Conservation (phyloP, 345 rosid genomes). For the Jatropha curcas region DNA sequence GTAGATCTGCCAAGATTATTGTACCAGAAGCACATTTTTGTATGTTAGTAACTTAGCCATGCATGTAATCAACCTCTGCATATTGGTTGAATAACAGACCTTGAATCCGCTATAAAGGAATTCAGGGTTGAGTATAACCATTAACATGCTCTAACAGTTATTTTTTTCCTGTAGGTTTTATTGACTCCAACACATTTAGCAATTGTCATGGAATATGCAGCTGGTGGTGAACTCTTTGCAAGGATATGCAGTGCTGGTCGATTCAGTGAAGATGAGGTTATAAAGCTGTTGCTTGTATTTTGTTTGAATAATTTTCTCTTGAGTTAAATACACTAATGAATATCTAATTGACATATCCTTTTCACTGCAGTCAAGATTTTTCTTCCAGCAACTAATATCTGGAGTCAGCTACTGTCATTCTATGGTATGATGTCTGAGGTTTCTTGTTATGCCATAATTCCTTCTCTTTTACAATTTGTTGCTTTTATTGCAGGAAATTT, state of each 20-base stretch:
- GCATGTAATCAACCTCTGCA: not conserved
- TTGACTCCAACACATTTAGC: constrained; percentile 80
- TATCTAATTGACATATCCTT: not conserved
- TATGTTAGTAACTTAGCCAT: not conserved
- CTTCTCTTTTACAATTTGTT: not conserved
- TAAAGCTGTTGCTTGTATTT: constrained; percentile 11
- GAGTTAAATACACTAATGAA: not conserved
- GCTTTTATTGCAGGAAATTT: constrained; percentile 47
- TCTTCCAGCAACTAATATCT: constrained; percentile 87
- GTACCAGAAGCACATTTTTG: no score
- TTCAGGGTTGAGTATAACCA: not conserved
- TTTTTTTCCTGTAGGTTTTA: constrained; percentile 43
- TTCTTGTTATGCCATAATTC: not conserved
- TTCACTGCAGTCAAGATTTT: constrained; percentile 60
- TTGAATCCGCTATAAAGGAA: not conserved
- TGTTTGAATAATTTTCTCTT: constrained; percentile 1
- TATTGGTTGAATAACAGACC: not conserved
- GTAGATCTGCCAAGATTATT: not conserved
- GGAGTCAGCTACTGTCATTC: constrained; percentile 92
- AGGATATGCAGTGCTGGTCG: constrained; percentile 82
- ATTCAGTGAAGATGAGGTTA: constrained; percentile 90
- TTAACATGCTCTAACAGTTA: not conserved
- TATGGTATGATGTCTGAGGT: constrained; percentile 47
- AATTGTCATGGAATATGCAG: constrained; percentile 87
- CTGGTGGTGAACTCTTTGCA: constrained; percentile 88